These are phyloP conservation scores for Pelargonium myrrhifolium DNA, from an alignment of 441 rosid species.

Conservation along the genomic window DNA sequence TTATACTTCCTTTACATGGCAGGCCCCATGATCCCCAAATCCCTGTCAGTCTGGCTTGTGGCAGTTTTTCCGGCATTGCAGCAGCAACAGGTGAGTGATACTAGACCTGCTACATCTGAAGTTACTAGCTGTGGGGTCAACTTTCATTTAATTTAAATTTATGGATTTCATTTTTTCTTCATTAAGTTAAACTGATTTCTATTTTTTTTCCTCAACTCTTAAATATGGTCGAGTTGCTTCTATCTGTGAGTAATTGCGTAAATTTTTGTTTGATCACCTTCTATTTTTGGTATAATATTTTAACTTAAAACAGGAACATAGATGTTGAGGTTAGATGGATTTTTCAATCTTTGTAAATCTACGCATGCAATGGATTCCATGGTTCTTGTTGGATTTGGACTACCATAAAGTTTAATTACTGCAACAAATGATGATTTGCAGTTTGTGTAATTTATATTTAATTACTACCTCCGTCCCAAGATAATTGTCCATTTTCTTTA, in stretches of 20 bases:
- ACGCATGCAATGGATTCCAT: neutral
- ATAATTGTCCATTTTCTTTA: too few relatives aligned
- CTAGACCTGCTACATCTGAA: constrained; percentile 14
- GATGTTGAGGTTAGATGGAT: constrained; percentile 13
- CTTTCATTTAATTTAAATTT: neutral
- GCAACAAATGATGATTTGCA: constrained; percentile 8
- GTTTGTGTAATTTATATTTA: neutral
- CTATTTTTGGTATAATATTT: neutral
- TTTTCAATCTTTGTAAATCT: neutral
- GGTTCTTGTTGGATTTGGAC: constrained; percentile 6
- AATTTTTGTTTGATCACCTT: neutral
- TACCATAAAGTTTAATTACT: constrained; percentile 7
- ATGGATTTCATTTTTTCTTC: neutral
- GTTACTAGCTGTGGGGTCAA: neutral
- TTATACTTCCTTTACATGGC: constrained; percentile 11
- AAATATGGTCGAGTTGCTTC: neutral
- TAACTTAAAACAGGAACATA: neutral
- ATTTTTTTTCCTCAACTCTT: neutral
- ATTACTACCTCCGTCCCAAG: too few relatives aligned
- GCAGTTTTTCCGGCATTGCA: constrained; percentile 87
- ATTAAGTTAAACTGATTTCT: neutral
- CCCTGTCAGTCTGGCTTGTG: constrained; percentile 72
- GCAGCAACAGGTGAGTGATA: constrained; percentile 74
- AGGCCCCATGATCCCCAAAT: constrained; percentile 74
- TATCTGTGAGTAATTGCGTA: neutral